Percentiles rank a stretch among this genome's conserved stretches.
phyloP scores from a whole-genome alignment of 176 grass and related monocot genomes.

The Luzula sylvatica region DNA sequence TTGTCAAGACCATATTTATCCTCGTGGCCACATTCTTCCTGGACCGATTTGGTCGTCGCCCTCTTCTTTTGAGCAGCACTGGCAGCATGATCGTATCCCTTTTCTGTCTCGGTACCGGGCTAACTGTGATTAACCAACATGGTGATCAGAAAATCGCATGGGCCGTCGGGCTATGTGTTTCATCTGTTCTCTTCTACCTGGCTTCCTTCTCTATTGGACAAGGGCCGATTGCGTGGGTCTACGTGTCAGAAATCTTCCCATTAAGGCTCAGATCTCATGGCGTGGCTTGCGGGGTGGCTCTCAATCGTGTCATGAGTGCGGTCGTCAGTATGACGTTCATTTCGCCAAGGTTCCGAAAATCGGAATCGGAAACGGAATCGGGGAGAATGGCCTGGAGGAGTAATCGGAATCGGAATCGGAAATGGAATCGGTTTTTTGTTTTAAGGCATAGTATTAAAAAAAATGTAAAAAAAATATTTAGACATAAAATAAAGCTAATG shows the following conservation, averaged over 20 bases:
- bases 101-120: conserved; percentile 2
- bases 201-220: conserved; percentile 21
- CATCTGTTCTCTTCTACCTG: conserved; percentile 13
- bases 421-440: no score
- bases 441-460: no score
- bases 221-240: conserved; percentile 16
- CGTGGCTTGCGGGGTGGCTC: background rate
- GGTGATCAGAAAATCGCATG: background rate
- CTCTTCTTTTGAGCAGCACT: conserved; percentile 6
- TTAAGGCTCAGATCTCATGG: conserved; percentile 15
- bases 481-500: no score
- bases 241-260: conserved; percentile 24
- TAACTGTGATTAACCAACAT: conserved; percentile 18
- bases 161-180: conserved; percentile 14
- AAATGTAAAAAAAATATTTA: no score
- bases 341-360: no score
- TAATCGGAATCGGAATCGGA: no score
- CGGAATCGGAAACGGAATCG: no score
- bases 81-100: conserved; percentile 14
- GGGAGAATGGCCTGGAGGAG: no score
- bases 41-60: conserved; percentile 11
- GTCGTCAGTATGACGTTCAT: conserved; percentile 20
- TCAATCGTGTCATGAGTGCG: conserved; percentile 14
- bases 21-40: conserved; percentile 8
- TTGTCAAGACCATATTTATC: conserved; percentile 19